phyloP scores from a whole-genome alignment of 371 early-diverging fungal species.

The Mucor ambiguus region DNA sequence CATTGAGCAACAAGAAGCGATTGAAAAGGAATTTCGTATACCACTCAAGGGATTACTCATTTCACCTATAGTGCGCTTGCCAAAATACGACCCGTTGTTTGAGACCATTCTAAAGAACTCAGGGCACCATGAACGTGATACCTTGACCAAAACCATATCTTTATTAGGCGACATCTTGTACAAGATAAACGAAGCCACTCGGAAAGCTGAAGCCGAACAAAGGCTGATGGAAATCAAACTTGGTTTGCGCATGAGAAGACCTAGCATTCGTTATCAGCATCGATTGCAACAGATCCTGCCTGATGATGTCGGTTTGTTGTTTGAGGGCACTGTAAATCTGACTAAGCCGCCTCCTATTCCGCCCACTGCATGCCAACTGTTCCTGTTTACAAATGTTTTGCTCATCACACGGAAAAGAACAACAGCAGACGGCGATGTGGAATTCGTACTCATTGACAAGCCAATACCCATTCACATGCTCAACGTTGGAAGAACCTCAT shows the following conservation, averaged over 20 bases:
- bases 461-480: constrained; percentile 20
- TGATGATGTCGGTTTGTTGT: constrained; percentile 14
- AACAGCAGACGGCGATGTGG: constrained; percentile 3
- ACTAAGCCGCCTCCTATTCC: background rate
- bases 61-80: constrained; percentile 11
- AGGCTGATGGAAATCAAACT: constrained; percentile 15
- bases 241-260: background rate
- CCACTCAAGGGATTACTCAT: constrained; percentile 11
- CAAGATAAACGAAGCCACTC: constrained; percentile 23
- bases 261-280: background rate
- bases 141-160: background rate
- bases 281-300: constrained; percentile 11
- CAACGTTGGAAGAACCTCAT: background rate
- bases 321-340: constrained; percentile 9
- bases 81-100: constrained; percentile 10
- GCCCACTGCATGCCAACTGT: constrained; percentile 8
- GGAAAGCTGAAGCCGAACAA: constrained; percentile 17
- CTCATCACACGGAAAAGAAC: constrained; percentile 10
- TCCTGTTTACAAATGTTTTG: constrained; percentile 15
- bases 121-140: background rate
- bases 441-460: constrained; percentile 15
- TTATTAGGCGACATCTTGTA: constrained; percentile 8
- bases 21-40: constrained; percentile 12
- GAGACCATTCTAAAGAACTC: constrained; percentile 14
- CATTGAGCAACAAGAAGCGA: constrained; percentile 13